These are phyloP conservation scores for Naematelia encephala DNA, from an alignment of 768 basidiomycete genomes.

Conservation along the genomic window DNA sequence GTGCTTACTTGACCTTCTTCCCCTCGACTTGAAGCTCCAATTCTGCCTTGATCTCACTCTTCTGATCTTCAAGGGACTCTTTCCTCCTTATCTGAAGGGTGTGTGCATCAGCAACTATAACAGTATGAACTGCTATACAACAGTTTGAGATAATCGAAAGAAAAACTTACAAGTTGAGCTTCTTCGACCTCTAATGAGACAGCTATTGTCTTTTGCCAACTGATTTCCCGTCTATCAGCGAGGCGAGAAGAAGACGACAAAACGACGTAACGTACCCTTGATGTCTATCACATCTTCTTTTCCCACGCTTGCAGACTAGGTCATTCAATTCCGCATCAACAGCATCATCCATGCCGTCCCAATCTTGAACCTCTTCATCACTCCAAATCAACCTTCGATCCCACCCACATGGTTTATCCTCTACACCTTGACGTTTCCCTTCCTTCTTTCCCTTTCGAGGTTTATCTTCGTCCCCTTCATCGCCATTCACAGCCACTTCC, in stretches of 20 bases:
- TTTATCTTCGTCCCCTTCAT: slow-evolving; percentile 1
- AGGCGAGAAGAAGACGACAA: too few relatives aligned
- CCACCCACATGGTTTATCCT: slow-evolving; percentile 39
- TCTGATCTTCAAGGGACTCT: background rate
- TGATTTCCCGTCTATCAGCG: too few relatives aligned
- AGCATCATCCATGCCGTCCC: background rate
- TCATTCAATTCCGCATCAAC: slow-evolving; percentile 6
- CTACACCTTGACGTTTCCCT: slow-evolving; percentile 11
- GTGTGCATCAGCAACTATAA: too few relatives aligned
- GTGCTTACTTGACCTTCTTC: background rate
- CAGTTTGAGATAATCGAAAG: background rate
- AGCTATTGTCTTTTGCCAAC: slow-evolving; percentile 34
- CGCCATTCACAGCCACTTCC: background rate
- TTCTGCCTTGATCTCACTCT: background rate
- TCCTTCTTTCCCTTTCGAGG: slow-evolving; percentile 10
- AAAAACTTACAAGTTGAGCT: slow-evolving; percentile 18
- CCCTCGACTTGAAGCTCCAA: background rate
- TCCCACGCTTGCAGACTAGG: background rate
- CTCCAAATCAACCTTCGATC: slow-evolving; percentile 21
- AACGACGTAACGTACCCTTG: slow-evolving; percentile 22
- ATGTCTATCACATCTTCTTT: slow-evolving; percentile 36
- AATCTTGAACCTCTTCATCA: slow-evolving; percentile 22
- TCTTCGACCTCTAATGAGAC: slow-evolving; percentile 26
- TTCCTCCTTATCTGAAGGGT: background rate
- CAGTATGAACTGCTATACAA: background rate